These are phyloP conservation scores for maize (Zea mays) DNA, from an alignment of 176 grass and related monocot genomes.

Conservation along the genomic window Zm-B73-REFERENCE-NAM-5.0 NC_050098.1:1809501-1810000, in stretches of 20 bases:
- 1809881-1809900: no score
- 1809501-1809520: background rate
- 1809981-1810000: no score
- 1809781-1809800: background rate
- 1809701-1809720: background rate
- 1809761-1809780: background rate
- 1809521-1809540: background rate
- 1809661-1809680: constrained; percentile 42
- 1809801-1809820: background rate
- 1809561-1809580: constrained; percentile 1
- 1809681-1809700: constrained; percentile 52
- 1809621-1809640: constrained; percentile 19
- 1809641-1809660: constrained; percentile 49
- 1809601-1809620: constrained; percentile 19
- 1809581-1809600: constrained; percentile 3
- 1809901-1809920: no score
- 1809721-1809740: background rate
- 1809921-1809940: no score
- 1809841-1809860: background rate
- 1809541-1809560: background rate
- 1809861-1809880: no score
- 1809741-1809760: background rate
- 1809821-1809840: background rate
- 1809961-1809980: no score
- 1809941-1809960: no score